A percentile compares a stretch with the other conserved stretches of the same genome.
Conservation (phyloP, 1,284 basidiomycete species). For the Papiliotrema flavescens region DNA sequence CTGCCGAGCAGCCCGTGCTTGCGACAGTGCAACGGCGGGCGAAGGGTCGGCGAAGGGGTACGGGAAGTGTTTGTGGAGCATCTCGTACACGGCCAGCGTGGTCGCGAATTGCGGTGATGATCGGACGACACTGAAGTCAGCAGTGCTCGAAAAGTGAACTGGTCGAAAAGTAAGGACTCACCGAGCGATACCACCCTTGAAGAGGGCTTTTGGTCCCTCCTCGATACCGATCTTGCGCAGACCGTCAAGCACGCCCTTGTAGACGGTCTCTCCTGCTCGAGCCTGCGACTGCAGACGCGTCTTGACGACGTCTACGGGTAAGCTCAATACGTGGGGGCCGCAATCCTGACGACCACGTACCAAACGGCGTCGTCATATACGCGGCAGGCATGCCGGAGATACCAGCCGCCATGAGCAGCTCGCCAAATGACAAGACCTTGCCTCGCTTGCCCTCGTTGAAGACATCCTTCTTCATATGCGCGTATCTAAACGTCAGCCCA, state of each 20-base stretch:
- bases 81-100: conserved; percentile 84
- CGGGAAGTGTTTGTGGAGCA: conserved; percentile 68
- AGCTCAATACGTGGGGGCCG: background rate
- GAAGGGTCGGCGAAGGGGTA: conserved; percentile 65
- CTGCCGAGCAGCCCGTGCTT: conserved; percentile 52
- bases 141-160: background rate
- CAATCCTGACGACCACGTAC: conserved; percentile 7
- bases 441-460: conserved; percentile 95
- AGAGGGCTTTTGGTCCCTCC: conserved; percentile 39
- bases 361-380: conserved; percentile 17
- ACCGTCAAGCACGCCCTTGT: conserved; percentile 87
- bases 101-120: conserved; percentile 71
- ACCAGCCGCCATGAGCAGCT: conserved; percentile 64
- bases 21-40: conserved; percentile 59
- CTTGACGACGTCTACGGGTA: conserved; percentile 80
- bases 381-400: conserved; percentile 77
- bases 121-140: conserved; percentile 22
- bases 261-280: conserved; percentile 83
- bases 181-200: conserved; percentile 71
- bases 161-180: conserved; percentile 54
- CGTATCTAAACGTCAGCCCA: conserved; percentile 25
- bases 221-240: conserved; percentile 79
- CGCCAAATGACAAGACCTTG: conserved; percentile 85
- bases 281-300: conserved; percentile 98
- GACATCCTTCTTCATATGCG: conserved; percentile 65